Base-by-base conservation (phyloP, 768 basidiomycete species). In the Leccinum truebloodii region DNA sequence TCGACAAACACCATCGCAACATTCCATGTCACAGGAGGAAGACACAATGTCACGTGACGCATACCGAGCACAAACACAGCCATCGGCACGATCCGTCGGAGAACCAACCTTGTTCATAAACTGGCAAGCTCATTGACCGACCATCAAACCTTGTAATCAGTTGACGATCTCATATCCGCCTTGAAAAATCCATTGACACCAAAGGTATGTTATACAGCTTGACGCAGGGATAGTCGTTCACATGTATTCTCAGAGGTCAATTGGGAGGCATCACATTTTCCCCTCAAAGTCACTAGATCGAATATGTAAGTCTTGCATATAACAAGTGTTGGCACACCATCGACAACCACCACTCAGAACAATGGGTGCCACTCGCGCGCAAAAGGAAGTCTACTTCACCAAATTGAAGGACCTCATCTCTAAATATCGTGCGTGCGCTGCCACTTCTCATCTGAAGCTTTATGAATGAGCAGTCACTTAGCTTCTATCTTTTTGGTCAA, bases 401-500 rank as follows among this genome's bases (percentile, higher is more conserved):
- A 98, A 97, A 82, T 88, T 98, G 78, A 92, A 89, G 84, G 89
- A 92, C 72, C 89, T 98, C 71, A 83, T 99, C 69, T 80, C 85
- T 77, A 88, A 91, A 77, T 95, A 90, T 77, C 84, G 95, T 97
- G 65, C 72, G 92, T 84, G 34, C n/a, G 4, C 35, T 46, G 37
- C 3, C 18, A 22, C 18, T n/a, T 30, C 34, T 20, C n/a, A 26
- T 39, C n/a, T n/a, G 30, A 20, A 12, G 46, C 26, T 46, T 58
- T 44, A n/a, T 39, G 60, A 46, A 61, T 52, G 22, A 39, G 14
- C 34, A 49, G 51, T 37, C 54, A 20, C 54, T n/a, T 67, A 97
- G 95, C 94, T 71, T 96, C 96, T 60, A 94, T 99, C 80, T 98
- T 99, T 84, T 71, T 98, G 66, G 96, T 98, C 82, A 98, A 98